Evolutionary conservation across 345 rosid genomes (phyloP), one percentile per base, ranked within the genome.

Genomic region (Noccaea caerulescens): DNA sequence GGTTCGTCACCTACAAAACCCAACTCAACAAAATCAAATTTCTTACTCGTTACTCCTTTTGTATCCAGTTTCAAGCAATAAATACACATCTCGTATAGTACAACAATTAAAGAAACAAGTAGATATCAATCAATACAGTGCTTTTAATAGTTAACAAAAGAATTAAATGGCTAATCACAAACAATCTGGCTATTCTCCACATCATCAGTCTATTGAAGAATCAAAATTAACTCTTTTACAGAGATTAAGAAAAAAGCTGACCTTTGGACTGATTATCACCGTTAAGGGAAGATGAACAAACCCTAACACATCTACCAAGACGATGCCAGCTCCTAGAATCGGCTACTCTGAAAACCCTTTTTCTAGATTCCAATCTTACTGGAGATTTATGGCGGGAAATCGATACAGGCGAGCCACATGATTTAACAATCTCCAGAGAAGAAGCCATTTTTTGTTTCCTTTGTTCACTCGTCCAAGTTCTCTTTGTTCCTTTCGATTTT

Each of bases 1-100:
- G 95, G 90, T 54, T 91, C 99, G 63, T 91, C 97, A 53, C 96
- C 97, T 94, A 77, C 53, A 77, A 32, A 72, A 33, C 70, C 5
- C 51, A 66, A 42, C 5, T 58, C 60, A 30, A 77, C 41, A 70
- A 23, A 23, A 69, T 49, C 61, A 58, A 8, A 46, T 49, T 18
- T 55, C 36, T 23, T 41, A 57, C 51, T 36, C 56, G 4, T 14
- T 41, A 57, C 51, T 36, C 56, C 2, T 14, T 5, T 18, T 34
- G 23, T 10, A 18, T n/a, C 33, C 20, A 58, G 10, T 14, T 32
- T 58, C 51, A 49, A 73, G 27, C 50, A 39, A 56, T 32, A 57
- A 36, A 54, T 13, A 12, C 18, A 14, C 23, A 27, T 20, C 23
- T 20, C 23, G 23, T 20, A 20, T 20, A 20, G 23, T 20, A 20